Base-by-base conservation (phyloP, 306 rosid species). In the Cucurbita pepo region DNA sequence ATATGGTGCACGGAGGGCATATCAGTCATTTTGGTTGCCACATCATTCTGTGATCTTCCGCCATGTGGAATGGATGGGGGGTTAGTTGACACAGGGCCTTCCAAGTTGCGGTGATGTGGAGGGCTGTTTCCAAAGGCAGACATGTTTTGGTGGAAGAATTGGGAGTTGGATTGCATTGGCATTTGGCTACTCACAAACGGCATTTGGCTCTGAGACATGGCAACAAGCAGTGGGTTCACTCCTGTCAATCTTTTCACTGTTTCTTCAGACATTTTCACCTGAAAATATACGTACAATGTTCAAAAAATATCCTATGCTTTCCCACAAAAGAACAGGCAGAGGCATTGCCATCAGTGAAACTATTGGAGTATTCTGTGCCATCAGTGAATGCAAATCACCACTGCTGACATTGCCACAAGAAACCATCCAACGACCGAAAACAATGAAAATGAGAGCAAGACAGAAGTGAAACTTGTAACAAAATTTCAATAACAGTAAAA, bases 191-290 rank as follows among this genome's bases (percentile, higher is more conserved):
- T 73, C 5, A 54, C 64, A 18, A 79, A 66, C 0, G 79, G 71
- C 71, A 83, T 73, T 41, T 83, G 72, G 30, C 67, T 50, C 38
- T 81, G 82, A 7, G 89, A 74, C 84, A 83, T 78, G 8, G 85
- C 85, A 22, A 77, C 81, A 77, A 77, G 78, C 40, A 86, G 77
- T 3, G 87, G 87, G 43, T 76, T 83, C 76, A 86, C 63, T 30
- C 87, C 87, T 54, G 87, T 86, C 74, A 81, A 83, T 78, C 85
- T 63, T 66, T 83, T 86, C 25, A 86, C 82, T 8, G 81, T 77
- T 78, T 86, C 89, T 76, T 86, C 89, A 12, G 83, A 83, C 89
- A 86, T 81, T 79, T 86, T 86, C 77, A 86, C 89, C 89, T 86
- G 79, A 37, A 69, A 75, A 47, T 38, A 8, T 47, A 40, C 10